Evolutionary conservation across 768 basidiomycete species (phyloP), one percentile per base, ranked within the genome.

Genomic region (Phanerochaete carnosa): DNA sequence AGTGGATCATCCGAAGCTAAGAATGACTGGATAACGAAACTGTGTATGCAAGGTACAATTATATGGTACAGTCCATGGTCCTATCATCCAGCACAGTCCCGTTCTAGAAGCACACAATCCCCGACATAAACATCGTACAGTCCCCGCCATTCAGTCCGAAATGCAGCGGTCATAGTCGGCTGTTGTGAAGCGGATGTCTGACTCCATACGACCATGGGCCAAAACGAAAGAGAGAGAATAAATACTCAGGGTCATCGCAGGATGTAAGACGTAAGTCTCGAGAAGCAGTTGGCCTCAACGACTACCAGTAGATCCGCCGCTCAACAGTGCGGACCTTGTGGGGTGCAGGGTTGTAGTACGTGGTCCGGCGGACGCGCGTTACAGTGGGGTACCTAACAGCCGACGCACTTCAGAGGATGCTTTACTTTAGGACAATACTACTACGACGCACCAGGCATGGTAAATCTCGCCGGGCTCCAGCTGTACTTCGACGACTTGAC

Each of bases 401-500:
- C 3, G 49, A 54, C 47, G 30, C 57, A 64, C 43, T 66, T 57
- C 33, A 22, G 11, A n/a, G 56, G 2, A 2, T 61, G 39, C 55
- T 8, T 16, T 0, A 33, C 23, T n/a, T 4, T 37, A 37, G 53
- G 46, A 49, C 19, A 59, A 6, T n/a, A n/a, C 39, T 35, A 58
- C 5, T 29, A 49, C 28, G 22, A 65, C 70, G 55, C 57, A 87
- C 86, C 84, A 89, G 46, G 88, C 86, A 58, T 87, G 76, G 81
- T 87, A 89, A 58, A 90, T 68, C 58, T 89, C 84, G 29, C 79
- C 77, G 16, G 80, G 75, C 60, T 92, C 90, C 59, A 94, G 83
- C 69, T 90, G 91, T 30, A 94, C 88, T 69, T 92, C 89, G 62
- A 94, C 76, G 65, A 93, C 81, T 76, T 90, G 89, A 59, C 90